Conservation (phyloP, 164 flowering plant genomes). For the Liquidambar formosana region DNA sequence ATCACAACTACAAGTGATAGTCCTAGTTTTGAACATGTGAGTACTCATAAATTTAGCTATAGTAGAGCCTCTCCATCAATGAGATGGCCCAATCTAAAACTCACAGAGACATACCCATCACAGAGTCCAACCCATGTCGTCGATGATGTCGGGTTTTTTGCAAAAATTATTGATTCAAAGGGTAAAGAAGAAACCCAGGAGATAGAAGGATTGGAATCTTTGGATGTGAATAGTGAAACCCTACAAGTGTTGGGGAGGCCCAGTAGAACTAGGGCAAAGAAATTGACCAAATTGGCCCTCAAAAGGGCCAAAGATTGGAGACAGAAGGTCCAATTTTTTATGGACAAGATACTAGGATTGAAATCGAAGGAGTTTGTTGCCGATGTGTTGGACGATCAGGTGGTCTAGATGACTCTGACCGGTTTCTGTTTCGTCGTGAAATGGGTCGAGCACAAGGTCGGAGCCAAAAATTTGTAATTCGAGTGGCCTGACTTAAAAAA, state of each 20-base stretch:
- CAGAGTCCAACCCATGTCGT: constrained; percentile 16
- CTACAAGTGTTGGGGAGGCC: constrained; percentile 46
- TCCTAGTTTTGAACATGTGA: constrained; percentile 13
- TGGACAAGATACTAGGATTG: constrained; percentile 63
- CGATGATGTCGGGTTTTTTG: constrained; percentile 8
- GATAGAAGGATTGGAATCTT: constrained; percentile 3
- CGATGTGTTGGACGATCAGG: constrained; percentile 69
- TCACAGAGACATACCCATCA: constrained; percentile 24
- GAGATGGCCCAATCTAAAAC: constrained; percentile 80
- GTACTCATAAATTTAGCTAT: constrained; percentile 46
- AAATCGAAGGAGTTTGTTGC: constrained; percentile 69
- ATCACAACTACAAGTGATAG: constrained; percentile 7
- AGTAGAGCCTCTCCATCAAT: constrained; percentile 76
- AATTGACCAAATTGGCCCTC: constrained; percentile 79
- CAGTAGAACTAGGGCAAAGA: constrained; percentile 63
- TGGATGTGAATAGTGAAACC: constrained; percentile 29
- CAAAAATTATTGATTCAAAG: neutral
- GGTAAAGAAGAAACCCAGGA: constrained; percentile 13
- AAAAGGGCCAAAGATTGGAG: constrained; percentile 92
- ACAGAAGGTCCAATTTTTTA: constrained; percentile 64
- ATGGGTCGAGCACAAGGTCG: too few species aligned
- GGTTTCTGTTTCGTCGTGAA: constrained; percentile 90
- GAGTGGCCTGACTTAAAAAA: too few species aligned
- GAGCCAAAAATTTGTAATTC: too few species aligned
- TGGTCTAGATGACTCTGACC: constrained; percentile 86